Percentiles rank a stretch among this genome's conserved stretches.
Evolutionary conservation across 805 yeast genomes (phyloP).

Genomic region (Ogataea trehalophila): DNA sequence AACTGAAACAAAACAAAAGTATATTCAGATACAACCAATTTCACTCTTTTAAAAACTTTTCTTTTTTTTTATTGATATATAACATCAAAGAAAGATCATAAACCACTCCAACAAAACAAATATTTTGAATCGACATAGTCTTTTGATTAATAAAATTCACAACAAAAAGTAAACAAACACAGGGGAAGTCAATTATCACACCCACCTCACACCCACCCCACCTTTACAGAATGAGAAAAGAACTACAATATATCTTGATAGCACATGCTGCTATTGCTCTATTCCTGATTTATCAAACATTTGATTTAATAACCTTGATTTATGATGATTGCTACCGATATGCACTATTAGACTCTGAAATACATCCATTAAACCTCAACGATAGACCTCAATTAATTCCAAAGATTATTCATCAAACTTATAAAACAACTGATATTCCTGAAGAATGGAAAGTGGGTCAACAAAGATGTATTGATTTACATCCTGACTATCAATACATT

Average conservation of each 20-base stretch:
- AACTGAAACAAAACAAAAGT: no score
- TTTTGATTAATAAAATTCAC: no score
- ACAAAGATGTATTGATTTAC: constrained; percentile 66
- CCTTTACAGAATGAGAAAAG: constrained; percentile 76
- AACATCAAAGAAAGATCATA: no score
- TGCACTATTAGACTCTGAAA: constrained; percentile 57
- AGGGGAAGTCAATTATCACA: no score
- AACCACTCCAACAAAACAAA: no score
- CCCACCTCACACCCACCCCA: no score
- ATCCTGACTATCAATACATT: constrained; percentile 84
- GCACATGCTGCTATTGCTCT: constrained; percentile 53
- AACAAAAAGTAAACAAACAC: not conserved
- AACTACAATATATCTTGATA: constrained; percentile 54
- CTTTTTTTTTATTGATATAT: no score
- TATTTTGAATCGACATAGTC: no score
- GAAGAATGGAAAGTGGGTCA: constrained; percentile 79
- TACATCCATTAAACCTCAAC: constrained; percentile 45
- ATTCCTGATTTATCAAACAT: constrained; percentile 55
- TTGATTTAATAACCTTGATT: constrained; percentile 69
- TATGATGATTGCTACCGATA: constrained; percentile 66
- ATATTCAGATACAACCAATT: no score
- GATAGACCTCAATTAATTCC: constrained; percentile 62
- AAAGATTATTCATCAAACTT: constrained; percentile 89
- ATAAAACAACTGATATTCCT: constrained; percentile 74
- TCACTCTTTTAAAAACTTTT: no score